Conservation (phyloP, 805 yeast genomes). For the Lachancea dasiensis region DNA sequence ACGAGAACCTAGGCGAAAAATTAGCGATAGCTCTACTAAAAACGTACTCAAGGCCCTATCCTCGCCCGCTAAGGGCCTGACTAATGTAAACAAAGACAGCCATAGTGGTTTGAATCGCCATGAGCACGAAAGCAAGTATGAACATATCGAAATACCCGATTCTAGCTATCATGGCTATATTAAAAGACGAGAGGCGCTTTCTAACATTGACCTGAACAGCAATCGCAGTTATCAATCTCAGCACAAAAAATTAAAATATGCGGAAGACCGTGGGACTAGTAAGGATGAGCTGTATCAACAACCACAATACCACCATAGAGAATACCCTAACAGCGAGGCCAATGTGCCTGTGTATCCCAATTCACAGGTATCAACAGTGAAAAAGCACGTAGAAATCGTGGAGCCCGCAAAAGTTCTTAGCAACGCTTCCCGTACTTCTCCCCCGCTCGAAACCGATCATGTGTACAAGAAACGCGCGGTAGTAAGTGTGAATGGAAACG, state of each 20-base stretch:
- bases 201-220: conserved; percentile 25
- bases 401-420: conserved; percentile 11
- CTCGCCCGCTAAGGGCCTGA: conserved; percentile 12
- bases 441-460: conserved; percentile 1
- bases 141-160: conserved; percentile 1
- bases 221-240: neutral
- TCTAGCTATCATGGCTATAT: conserved; percentile 2
- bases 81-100: neutral
- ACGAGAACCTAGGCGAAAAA: conserved; percentile 12
- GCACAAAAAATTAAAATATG: conserved; percentile 2
- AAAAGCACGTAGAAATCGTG: conserved; percentile 16
- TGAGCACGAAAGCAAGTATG: conserved; percentile 6
- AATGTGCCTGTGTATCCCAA: conserved; percentile 1
- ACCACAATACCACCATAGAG: neutral
- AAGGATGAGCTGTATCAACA: no score
- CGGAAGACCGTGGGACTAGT: no score
- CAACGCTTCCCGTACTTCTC: conserved; percentile 7
- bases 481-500: conserved; percentile 48
- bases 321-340: neutral
- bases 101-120: neutral
- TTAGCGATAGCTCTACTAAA: conserved; percentile 3
- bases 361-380: conserved; percentile 1
- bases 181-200: conserved; percentile 27
- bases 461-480: conserved; percentile 8
- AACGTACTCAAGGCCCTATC: conserved; percentile 12